Percentiles rank a stretch among this genome's conserved stretches.
These are phyloP conservation scores for Cucumis cinereus DNA, from an alignment of 306 rosid species.

Conservation along the genomic window DNA sequence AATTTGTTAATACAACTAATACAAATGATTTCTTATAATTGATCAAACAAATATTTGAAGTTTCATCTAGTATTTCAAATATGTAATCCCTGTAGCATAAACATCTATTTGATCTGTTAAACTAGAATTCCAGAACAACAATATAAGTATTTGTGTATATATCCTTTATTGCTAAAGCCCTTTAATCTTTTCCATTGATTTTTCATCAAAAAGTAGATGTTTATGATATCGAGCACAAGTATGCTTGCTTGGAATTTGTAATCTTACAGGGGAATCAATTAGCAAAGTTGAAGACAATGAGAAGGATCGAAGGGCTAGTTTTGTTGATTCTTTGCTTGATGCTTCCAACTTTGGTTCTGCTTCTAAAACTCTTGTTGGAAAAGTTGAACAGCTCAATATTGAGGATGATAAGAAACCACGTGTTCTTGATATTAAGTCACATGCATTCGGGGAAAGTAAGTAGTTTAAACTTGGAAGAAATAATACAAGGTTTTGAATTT, in stretches of 20 bases:
- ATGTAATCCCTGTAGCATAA: neutral
- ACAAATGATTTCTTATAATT: neutral
- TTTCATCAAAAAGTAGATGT: neutral
- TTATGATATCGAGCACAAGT: neutral
- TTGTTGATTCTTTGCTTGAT: conserved; percentile 66
- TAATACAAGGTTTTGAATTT: neutral
- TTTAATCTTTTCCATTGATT: neutral
- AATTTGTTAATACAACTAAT: neutral
- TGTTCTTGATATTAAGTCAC: conserved; percentile 25
- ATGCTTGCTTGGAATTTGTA: conserved; percentile 3
- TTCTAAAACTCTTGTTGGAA: conserved; percentile 23
- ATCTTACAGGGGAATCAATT: conserved; percentile 55
- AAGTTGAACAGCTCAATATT: conserved; percentile 14
- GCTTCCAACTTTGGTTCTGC: conserved; percentile 33
- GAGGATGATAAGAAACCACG: conserved; percentile 24
- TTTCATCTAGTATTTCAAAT: neutral
- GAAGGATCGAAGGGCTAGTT: conserved; percentile 65
- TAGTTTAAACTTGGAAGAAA: conserved; percentile 9
- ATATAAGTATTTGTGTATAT: neutral
- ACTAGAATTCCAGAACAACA: neutral
- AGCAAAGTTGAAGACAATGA: conserved; percentile 49
- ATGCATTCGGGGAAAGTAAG: conserved; percentile 39
- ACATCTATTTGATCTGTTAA: neutral
- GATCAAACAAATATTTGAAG: neutral
- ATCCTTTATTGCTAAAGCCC: neutral